These are phyloP conservation scores for Ogataea saltuana DNA, from an alignment of 805 yeast species.

Conservation along the genomic window DNA sequence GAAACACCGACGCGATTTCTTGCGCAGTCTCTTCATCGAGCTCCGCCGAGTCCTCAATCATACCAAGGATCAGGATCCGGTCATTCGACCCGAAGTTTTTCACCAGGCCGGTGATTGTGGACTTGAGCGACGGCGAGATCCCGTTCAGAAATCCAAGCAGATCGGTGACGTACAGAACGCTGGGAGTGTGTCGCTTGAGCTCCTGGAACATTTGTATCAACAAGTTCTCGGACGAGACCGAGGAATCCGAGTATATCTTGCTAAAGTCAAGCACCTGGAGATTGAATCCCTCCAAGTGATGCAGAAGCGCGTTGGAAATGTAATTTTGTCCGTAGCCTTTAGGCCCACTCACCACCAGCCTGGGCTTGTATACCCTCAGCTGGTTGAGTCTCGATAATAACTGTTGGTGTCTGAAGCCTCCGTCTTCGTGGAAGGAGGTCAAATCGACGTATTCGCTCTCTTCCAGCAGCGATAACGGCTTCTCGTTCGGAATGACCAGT, in stretches of 20 bases:
- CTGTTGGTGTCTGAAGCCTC: constrained; percentile 71
- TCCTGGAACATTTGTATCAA: constrained; percentile 83
- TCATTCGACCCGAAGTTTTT: constrained; percentile 71
- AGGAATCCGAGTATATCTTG: constrained; percentile 71
- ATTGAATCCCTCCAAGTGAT: constrained; percentile 84
- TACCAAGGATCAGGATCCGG: constrained; percentile 69
- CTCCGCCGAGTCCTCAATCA: constrained; percentile 47
- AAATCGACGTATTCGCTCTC: constrained; percentile 68
- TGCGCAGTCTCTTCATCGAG: constrained; percentile 34
- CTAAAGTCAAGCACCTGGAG: constrained; percentile 85
- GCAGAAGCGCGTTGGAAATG: constrained; percentile 76
- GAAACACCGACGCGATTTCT: constrained; percentile 58
- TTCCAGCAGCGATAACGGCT: constrained; percentile 58
- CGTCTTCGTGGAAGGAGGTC: constrained; percentile 46
- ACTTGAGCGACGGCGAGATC: constrained; percentile 65
- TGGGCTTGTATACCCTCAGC: constrained; percentile 77
- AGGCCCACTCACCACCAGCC: constrained; percentile 70
- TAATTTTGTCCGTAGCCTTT: constrained; percentile 87
- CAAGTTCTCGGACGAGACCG: constrained; percentile 79
- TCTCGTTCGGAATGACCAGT: constrained; percentile 59
- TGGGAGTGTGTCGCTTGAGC: constrained; percentile 86
- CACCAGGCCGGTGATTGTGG: constrained; percentile 70
- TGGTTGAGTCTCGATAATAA: constrained; percentile 41
- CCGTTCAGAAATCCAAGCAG: constrained; percentile 74
- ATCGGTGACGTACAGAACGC: constrained; percentile 81